Evolutionary conservation across 768 basidiomycete genomes (phyloP), one percentile per base, ranked within the genome.

Genomic region (Russula virescens): DNA sequence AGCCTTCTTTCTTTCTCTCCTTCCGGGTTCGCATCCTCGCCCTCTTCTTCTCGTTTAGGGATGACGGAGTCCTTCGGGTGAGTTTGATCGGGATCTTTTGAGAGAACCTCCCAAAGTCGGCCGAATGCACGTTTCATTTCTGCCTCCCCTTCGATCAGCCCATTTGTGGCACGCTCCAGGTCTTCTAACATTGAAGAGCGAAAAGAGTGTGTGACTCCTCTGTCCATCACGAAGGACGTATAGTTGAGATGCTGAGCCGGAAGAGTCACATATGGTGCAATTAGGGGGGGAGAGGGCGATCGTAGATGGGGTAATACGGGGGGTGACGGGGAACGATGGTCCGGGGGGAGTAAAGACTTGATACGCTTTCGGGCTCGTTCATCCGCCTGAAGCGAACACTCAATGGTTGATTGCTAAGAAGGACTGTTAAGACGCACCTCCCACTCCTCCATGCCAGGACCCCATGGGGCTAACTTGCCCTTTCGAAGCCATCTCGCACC

Each of bases 201-300:
- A 74, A 91, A 94, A 5, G 91, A 85, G 71, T 90, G 88, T 19
- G 88, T 90, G 18, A 90, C 84, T 9, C 89, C 82, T 65, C 87
- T 89, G 71, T 94, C 91, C 80, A 93, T 81, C 16, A 94, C 90
- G 68, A 91, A 90, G 0, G 91, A 89, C 21, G 90, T 81, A 73
- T 89, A 93, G 64, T 81, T 87, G 62, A 85, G 79, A 69, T 93
- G 90, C 54, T 87, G 82, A 11, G 79, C 72, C 25, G 79, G 79
- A 26, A 89, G 89, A 23, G 83, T 77, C 25, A 86, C 83, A 69
- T 92, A 93, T 3, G 91, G 90, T 0, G 90, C 83, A 25, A 80
- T 77, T 28, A 90, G 79, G 10, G 92, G 90, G 5, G 92, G 91
- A 0, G 89, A 88, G 21, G 88, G 87, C 8, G 88, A 85, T 47